These are phyloP conservation scores for Lecanicillium sp. DNA, from an alignment of 2,329 filamentous ascomycete genomes.

Conservation along the genomic window DNA sequence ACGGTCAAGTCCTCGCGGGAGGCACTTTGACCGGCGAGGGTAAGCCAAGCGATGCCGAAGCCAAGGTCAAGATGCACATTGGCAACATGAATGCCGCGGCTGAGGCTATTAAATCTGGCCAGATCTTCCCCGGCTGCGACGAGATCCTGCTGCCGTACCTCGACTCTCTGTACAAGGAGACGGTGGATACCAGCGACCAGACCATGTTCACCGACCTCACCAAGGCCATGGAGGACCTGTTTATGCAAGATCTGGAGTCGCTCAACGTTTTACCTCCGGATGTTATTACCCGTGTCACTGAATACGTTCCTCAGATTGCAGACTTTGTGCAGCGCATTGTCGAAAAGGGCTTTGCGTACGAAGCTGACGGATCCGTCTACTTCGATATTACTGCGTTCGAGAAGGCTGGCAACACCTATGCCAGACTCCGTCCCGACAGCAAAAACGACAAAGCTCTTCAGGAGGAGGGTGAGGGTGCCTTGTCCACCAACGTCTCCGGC, in stretches of 20 bases:
- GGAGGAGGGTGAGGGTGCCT: constrained; percentile 83
- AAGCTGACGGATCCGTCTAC: constrained; percentile 79
- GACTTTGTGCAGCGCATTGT: constrained; percentile 78
- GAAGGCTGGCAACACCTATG: constrained; percentile 76
- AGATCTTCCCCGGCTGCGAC: constrained; percentile 50
- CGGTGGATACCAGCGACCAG: constrained; percentile 55
- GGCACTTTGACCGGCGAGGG: constrained; percentile 51
- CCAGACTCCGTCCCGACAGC: constrained; percentile 78
- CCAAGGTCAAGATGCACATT: constrained; percentile 87
- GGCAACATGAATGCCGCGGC: constrained; percentile 53
- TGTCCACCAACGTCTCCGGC: constrained; percentile 54
- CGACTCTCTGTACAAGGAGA: constrained; percentile 61
- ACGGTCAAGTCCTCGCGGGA: constrained; percentile 49
- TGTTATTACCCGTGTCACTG: constrained; percentile 81
- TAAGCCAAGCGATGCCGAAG: constrained; percentile 68
- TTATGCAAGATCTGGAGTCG: constrained; percentile 79
- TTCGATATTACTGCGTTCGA: constrained; percentile 90
- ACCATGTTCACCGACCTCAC: constrained; percentile 83
- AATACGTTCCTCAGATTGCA: constrained; percentile 84
- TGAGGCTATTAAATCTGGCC: constrained; percentile 39
- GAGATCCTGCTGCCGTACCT: constrained; percentile 76
- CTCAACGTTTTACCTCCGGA: constrained; percentile 82
- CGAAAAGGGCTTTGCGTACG: constrained; percentile 80
- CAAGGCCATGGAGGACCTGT: constrained; percentile 77
- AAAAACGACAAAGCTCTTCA: constrained; percentile 75